These are phyloP conservation scores for Populus davidiana DNA, from an alignment of 345 rosid genomes.

Conservation along the genomic window DNA sequence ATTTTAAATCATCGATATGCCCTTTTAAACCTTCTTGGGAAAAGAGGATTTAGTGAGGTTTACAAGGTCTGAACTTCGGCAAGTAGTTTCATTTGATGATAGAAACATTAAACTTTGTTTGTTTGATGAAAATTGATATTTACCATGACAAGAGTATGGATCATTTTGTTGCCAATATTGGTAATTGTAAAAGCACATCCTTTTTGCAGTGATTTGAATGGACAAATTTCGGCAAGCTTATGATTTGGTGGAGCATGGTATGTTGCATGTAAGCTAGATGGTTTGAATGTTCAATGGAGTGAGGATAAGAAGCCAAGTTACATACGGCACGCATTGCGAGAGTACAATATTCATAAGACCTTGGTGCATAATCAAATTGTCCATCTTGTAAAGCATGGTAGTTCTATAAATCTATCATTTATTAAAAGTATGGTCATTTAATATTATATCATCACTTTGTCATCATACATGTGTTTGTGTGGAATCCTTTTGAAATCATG, in stretches of 20 bases:
- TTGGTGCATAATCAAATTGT: too few relatives aligned
- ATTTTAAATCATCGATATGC: constrained; percentile 81
- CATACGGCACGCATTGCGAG: constrained; percentile 89
- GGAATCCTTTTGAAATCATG: too few relatives aligned
- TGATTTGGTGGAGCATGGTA: constrained; percentile 94
- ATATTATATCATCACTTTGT: too few relatives aligned
- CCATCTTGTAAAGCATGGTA: too few relatives aligned
- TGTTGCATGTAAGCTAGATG: too few relatives aligned
- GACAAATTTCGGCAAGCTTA: constrained; percentile 81
- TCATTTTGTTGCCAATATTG: constrained; percentile 46
- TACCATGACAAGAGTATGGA: constrained; percentile 19
- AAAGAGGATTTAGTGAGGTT: constrained; percentile 99
- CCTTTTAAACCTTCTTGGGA: constrained; percentile 91
- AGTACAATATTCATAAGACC: too few relatives aligned
- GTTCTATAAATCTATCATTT: too few relatives aligned
- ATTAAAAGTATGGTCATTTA: too few relatives aligned
- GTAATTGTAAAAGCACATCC: constrained; percentile 48
- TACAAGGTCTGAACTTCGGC: constrained; percentile 74
- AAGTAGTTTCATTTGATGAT: constrained; percentile 16
- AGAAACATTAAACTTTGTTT: constrained; percentile 6
- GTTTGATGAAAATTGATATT: background rate
- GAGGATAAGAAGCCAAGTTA: too few relatives aligned
- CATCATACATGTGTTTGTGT: too few relatives aligned
- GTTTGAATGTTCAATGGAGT: constrained; percentile 96
- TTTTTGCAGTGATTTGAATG: constrained; percentile 68